Conservation (phyloP, 2,329 filamentous ascomycete species). For the Penicillium sp. region DNA sequence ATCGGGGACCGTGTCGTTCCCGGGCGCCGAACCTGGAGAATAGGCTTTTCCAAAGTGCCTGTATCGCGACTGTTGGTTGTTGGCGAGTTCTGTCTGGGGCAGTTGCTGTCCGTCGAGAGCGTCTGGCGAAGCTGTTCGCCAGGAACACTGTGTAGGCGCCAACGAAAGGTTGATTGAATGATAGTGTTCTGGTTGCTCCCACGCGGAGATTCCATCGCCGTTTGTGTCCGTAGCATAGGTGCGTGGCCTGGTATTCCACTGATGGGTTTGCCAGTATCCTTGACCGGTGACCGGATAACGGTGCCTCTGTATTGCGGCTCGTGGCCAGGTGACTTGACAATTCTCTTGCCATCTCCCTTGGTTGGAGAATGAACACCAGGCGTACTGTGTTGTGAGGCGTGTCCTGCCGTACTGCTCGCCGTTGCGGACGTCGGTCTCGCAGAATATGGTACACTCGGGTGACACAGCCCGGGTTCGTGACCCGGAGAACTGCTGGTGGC, state of each 20-base stretch:
- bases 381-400: slow-evolving; percentile 1
- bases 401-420: slow-evolving; percentile 1
- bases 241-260: slow-evolving; percentile 1
- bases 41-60: background rate
- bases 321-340: background rate
- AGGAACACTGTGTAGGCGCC: slow-evolving; percentile 1
- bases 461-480: slow-evolving; percentile 5
- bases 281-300: background rate
- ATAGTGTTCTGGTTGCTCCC: background rate
- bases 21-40: slow-evolving; percentile 4
- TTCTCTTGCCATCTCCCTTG: background rate
- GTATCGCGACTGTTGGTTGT: background rate
- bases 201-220: background rate
- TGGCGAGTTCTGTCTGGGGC: background rate
- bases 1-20: background rate
- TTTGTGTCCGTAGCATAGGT: too few relatives aligned
- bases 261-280: background rate
- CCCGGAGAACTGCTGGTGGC: slow-evolving; percentile 3
- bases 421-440: slow-evolving; percentile 1
- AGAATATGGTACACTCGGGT: slow-evolving; percentile 1
- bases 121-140: background rate
- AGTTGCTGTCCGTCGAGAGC: background rate
- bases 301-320: background rate
- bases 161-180: slow-evolving; percentile 7
- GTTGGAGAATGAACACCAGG: background rate